phyloP scores from a whole-genome alignment of 2,329 filamentous ascomycete genomes.

The Ploettnerulaceae sp. region DNA sequence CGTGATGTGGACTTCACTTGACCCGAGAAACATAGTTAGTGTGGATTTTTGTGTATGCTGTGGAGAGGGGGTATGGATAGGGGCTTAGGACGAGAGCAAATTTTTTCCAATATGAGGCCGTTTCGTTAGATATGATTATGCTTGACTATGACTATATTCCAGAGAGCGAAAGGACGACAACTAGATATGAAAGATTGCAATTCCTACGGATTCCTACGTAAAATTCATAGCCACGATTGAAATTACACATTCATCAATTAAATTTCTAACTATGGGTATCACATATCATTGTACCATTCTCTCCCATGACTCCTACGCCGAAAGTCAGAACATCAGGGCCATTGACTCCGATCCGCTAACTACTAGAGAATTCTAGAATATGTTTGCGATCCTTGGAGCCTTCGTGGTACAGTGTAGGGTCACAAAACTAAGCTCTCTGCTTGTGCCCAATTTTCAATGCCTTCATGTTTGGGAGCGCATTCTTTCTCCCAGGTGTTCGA shows the following conservation, averaged over 20 bases:
- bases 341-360: background rate
- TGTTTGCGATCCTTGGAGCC: too few species aligned
- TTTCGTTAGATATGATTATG: too few species aligned
- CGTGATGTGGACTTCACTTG: background rate
- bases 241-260: background rate
- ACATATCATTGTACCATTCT: slow-evolving; percentile 11
- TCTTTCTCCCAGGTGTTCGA: slow-evolving; percentile 60
- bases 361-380: background rate
- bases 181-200: too few species aligned
- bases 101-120: too few species aligned
- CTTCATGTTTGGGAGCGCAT: slow-evolving; percentile 53
- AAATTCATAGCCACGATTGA: background rate
- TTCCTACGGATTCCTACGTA: background rate
- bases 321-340: background rate
- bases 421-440: background rate
- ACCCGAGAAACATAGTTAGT: too few species aligned
- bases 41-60: too few species aligned
- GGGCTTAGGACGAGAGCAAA: too few species aligned
- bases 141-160: too few species aligned
- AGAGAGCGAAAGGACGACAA: too few species aligned
- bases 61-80: too few species aligned
- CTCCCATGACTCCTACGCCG: slow-evolving; percentile 1
- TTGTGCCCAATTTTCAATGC: slow-evolving; percentile 45
- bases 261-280: slow-evolving; percentile 24
- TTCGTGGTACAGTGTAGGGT: too few species aligned